phyloP scores from a whole-genome alignment of 2,329 filamentous ascomycete species.

The Colletotrichum tofieldiae region DNA sequence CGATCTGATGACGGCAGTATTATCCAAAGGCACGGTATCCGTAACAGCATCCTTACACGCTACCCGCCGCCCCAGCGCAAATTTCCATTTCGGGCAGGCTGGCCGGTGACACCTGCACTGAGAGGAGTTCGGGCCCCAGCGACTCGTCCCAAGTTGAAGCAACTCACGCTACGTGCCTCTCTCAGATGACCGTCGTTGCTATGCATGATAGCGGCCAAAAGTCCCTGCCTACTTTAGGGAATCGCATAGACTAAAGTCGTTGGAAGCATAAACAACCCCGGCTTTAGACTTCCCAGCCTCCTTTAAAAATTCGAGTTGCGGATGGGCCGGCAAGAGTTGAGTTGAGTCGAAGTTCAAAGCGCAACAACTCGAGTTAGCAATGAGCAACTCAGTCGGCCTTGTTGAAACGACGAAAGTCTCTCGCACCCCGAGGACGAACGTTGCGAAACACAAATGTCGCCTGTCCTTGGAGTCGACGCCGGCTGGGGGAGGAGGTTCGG shows the following conservation, averaged over 20 bases:
- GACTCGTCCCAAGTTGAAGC: constrained; percentile 10
- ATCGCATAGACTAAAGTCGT: constrained; percentile 14
- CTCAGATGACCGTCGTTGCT: not conserved
- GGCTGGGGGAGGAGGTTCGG: constrained; percentile 3
- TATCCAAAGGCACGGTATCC: constrained; percentile 20
- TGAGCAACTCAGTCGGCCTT: constrained; percentile 6
- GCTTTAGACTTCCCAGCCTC: constrained; percentile 10
- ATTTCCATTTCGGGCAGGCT: constrained; percentile 9
- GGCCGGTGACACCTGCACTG: constrained; percentile 7
- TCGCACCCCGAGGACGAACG: constrained; percentile 17
- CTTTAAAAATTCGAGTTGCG: constrained; percentile 4
- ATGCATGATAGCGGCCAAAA: not conserved
- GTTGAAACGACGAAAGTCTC: constrained; percentile 26
- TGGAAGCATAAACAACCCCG: constrained; percentile 6
- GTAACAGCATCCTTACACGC: constrained; percentile 17
- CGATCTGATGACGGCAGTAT: constrained; percentile 9
- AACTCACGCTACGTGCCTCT: constrained; percentile 25
- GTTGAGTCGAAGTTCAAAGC: constrained; percentile 19
- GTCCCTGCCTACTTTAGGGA: not conserved
- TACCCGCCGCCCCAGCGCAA: not conserved
- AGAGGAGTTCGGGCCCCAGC: constrained; percentile 4
- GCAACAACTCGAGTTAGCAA: constrained; percentile 10
- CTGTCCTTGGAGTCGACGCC: constrained; percentile 17
- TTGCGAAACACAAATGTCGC: constrained; percentile 10
- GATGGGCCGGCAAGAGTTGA: constrained; percentile 28